Conservation (phyloP, 23 red algal genomes). For the Cyanidium caldarium region DNA sequence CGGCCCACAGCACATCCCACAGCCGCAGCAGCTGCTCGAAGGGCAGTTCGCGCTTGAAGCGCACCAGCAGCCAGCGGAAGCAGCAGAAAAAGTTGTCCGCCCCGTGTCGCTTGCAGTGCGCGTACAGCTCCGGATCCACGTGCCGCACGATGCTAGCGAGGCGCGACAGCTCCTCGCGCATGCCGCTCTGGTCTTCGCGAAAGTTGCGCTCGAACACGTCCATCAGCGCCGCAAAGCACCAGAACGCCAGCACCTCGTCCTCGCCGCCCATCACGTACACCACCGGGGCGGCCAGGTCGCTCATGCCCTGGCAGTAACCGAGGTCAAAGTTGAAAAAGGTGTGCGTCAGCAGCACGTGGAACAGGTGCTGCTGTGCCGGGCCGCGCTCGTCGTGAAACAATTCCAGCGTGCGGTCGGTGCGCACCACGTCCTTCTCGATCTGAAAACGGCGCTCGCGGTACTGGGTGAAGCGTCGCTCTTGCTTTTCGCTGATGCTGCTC, state of each 20-base stretch:
- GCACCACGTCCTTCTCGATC: slow-evolving; percentile 86
- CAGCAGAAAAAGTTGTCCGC: slow-evolving; percentile 51
- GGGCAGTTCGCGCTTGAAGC: slow-evolving; percentile 78
- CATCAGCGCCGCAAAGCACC: slow-evolving; percentile 89
- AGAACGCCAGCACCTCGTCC: slow-evolving; percentile 66
- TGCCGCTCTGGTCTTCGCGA: slow-evolving; percentile 63
- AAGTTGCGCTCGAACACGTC: slow-evolving; percentile 65
- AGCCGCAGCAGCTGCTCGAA: slow-evolving; percentile 32
- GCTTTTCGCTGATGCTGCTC: slow-evolving; percentile 12
- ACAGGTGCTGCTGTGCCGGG: slow-evolving; percentile 12
- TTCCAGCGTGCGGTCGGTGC: slow-evolving; percentile 66
- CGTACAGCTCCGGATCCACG: slow-evolving; percentile 34
- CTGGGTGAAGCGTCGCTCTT: slow-evolving; percentile 25
- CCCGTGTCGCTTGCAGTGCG: slow-evolving; percentile 30
- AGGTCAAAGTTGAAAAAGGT: slow-evolving; percentile 42
- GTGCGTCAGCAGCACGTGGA: slow-evolving; percentile 58
- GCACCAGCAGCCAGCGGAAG: slow-evolving; percentile 86
- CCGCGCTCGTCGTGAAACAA: slow-evolving; percentile 42
- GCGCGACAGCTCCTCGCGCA: slow-evolving; percentile 42
- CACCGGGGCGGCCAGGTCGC: slow-evolving; percentile 69
- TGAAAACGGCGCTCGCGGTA: slow-evolving; percentile 42
- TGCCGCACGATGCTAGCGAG: slow-evolving; percentile 23
- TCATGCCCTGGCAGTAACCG: slow-evolving; percentile 98
- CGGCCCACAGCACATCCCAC: slow-evolving; percentile 81
- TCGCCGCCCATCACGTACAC: slow-evolving; percentile 46